Conservation (phyloP, 371 early-diverging fungal species). For the Scutellospora calospora region DNA sequence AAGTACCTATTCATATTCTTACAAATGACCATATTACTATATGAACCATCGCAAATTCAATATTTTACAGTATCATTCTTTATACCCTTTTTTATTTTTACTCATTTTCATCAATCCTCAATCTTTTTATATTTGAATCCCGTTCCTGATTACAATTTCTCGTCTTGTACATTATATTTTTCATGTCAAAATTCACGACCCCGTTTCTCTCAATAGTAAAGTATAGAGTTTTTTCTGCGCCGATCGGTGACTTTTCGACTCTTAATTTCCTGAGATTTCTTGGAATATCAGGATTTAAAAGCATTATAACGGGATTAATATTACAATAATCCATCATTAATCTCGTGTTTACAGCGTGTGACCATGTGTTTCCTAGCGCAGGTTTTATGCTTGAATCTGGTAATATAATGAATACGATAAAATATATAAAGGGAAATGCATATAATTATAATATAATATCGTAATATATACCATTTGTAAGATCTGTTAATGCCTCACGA, state of each 20-base stretch:
- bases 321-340: constrained; percentile 35
- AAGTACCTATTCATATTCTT: too few species aligned
- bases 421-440: not conserved
- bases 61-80: too few species aligned
- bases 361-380: constrained; percentile 45
- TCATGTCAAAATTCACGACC: constrained; percentile 33
- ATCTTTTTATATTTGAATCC: too few species aligned
- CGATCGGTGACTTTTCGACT: constrained; percentile 44
- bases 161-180: too few species aligned
- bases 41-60: too few species aligned
- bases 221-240: constrained; percentile 23
- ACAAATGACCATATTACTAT: too few species aligned
- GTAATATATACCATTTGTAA: not conserved
- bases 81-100: too few species aligned
- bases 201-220: constrained; percentile 38
- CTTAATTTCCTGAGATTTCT: constrained; percentile 28
- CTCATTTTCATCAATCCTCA: too few species aligned
- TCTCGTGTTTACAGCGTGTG: constrained; percentile 45
- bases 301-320: not conserved
- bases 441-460: not conserved
- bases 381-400: constrained; percentile 21
- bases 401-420: not conserved
- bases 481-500: not conserved
- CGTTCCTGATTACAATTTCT: too few species aligned
- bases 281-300: not conserved